Conservation (phyloP, 176 grass and related monocot species). For the Hordeum marinum region DNA sequence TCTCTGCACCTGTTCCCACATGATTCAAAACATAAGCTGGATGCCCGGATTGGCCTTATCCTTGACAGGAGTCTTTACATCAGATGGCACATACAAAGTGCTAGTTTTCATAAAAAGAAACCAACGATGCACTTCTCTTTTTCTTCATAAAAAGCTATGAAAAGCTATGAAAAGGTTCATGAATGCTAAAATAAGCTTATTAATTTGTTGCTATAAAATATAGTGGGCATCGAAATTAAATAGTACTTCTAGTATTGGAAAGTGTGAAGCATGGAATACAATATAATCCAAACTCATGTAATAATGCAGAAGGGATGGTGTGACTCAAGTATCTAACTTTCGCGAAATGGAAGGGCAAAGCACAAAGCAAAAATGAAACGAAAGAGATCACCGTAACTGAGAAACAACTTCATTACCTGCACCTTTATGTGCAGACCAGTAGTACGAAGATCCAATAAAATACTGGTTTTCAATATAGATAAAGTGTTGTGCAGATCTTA, state of each 20-base stretch:
- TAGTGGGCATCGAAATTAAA: not conserved
- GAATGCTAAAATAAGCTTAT: not conserved
- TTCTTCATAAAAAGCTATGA: not conserved
- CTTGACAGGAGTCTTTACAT: not conserved
- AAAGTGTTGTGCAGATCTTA: conserved; percentile 83
- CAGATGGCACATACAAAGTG: not conserved
- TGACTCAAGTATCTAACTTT: not conserved
- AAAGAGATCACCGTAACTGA: not conserved
- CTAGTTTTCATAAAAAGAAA: not conserved
- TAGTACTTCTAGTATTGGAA: not conserved
- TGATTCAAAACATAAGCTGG: not conserved
- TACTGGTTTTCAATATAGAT: conserved; percentile 98
- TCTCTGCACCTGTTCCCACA: conserved; percentile 59
- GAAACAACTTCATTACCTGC: conserved; percentile 53
- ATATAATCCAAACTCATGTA: not conserved
- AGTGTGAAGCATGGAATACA: not conserved
- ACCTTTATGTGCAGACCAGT: conserved; percentile 78
- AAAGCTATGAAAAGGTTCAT: not conserved
- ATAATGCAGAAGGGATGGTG: not conserved
- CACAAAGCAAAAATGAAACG: not conserved
- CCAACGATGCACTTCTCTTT: not conserved
- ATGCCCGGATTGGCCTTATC: not conserved
- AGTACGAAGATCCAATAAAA: conserved; percentile 89
- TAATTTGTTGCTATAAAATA: not conserved
- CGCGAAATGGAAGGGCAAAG: not conserved